Base-by-base conservation (phyloP, 768 basidiomycete genomes). In the Boletus reticuloceps region DNA sequence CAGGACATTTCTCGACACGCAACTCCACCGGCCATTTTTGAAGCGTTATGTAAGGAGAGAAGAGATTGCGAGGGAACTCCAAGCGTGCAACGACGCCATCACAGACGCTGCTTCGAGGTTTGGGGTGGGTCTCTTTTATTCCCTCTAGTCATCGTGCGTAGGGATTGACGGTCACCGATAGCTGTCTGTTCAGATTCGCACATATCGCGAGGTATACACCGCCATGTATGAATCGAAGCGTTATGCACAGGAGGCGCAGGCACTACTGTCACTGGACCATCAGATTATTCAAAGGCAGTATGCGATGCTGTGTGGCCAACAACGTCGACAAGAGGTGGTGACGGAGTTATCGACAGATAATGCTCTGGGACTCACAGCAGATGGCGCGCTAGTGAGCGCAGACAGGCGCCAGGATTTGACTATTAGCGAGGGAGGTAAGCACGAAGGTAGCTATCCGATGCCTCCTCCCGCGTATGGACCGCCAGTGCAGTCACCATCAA, bases 31-130 rank as follows among this genome's bases (percentile, higher is more conserved):
- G 2, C 86, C 90, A 0, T 92, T 91, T 72, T 70, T 93, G 58
- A 89, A 89, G 69, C 78, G 89, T 5, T 92, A 89, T 64, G 76
- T 93, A 38, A 84, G 84, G 64, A 81, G 88, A 41, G 85, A 88
- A 38, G 88, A 91, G 58, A 85, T 85, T 29, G 64, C 77, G 16
- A 71, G 74, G 4, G 78, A 81, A 32, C 81, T 91, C 37, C 62
- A 67, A 0, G 70, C 65, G 4, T 86, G 84, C 48, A 79, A 84
- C 48, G 72, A 78, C 12, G 74, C 74, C 2, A 72, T 91, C 20
- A 72, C 74, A 25, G 81, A 86, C 37, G 81, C 82, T 20, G 55
- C 52, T 22, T 55, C 61, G 22, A 63, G 56, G 44, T 68, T 68
- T 40, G 67, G 67, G 40, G 66, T 66, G 31, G 36, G 64, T 52